Conservation (phyloP, 345 rosid species). For the Arabidopsis suecica region DNA sequence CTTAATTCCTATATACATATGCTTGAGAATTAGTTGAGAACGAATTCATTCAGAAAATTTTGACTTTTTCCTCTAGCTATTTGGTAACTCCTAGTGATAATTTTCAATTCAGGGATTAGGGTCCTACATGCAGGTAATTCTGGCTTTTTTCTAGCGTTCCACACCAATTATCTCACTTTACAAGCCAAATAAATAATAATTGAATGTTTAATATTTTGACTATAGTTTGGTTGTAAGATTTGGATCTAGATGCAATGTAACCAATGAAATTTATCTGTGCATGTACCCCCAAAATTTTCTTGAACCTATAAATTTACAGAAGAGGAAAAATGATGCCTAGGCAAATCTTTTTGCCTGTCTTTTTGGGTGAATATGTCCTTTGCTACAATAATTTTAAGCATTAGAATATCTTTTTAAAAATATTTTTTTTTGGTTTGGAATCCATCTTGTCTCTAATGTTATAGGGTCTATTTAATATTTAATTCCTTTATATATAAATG, state of each 20-base stretch:
- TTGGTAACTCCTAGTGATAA: no score
- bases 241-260: constrained; percentile 41
- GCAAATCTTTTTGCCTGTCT: constrained; percentile 40
- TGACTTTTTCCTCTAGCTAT: no score
- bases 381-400: constrained; percentile 39
- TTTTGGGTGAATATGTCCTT: constrained; percentile 36
- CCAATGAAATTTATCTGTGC: constrained; percentile 13
- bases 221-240: constrained; percentile 8
- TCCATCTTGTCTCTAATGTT: constrained; percentile 38
- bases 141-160: neutral
- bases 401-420: neutral
- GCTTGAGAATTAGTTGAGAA: no score
- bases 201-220: neutral
- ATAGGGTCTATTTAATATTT: constrained; percentile 38
- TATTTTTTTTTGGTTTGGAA: constrained; percentile 4
- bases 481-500: constrained; percentile 3
- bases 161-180: constrained; percentile 1
- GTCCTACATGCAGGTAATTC: no score
- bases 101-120: no score
- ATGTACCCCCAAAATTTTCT: constrained; percentile 30
- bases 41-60: no score
- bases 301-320: constrained; percentile 29
- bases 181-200: neutral
- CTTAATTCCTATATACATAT: no score
- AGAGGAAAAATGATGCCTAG: constrained; percentile 46